phyloP scores from a whole-genome alignment of 352 stramenopile species.

The Pythium phragmiticola region DNA sequence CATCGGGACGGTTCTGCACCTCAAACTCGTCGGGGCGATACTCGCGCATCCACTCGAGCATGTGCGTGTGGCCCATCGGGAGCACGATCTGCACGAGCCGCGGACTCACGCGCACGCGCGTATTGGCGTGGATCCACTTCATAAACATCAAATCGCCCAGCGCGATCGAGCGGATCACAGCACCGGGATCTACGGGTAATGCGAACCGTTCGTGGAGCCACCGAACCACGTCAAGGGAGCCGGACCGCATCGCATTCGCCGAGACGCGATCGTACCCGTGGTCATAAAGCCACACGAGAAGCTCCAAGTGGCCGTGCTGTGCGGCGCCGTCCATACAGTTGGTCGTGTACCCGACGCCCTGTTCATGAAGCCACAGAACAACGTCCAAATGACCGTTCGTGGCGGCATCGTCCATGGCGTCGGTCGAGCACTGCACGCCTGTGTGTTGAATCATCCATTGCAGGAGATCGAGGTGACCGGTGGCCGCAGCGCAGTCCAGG shows the following conservation, averaged over 20 bases:
- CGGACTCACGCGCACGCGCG: constrained; percentile 8
- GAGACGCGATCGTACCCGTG: constrained; percentile 14
- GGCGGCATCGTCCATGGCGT: constrained; percentile 26
- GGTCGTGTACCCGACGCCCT: constrained; percentile 27
- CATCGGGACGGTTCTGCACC: neutral
- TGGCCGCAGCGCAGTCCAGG: constrained; percentile 23
- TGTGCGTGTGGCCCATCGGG: constrained; percentile 20
- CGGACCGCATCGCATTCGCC: constrained; percentile 24
- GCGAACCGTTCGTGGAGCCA: constrained; percentile 27
- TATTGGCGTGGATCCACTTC: constrained; percentile 31
- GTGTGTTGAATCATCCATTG: constrained; percentile 25
- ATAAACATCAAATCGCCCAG: constrained; percentile 29
- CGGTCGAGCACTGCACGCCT: constrained; percentile 6
- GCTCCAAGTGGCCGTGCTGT: constrained; percentile 24
- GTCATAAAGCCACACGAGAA: constrained; percentile 28
- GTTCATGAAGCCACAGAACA: constrained; percentile 26
- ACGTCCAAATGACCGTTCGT: constrained; percentile 22
- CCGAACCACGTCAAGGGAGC: constrained; percentile 25
- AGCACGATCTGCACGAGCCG: constrained; percentile 14
- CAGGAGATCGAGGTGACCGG: constrained; percentile 27
- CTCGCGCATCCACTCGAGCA: constrained; percentile 23
- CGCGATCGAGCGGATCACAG: constrained; percentile 13
- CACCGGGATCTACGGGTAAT: constrained; percentile 28
- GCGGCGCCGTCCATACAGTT: constrained; percentile 27
- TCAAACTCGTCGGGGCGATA: constrained; percentile 11